phyloP scores from a whole-genome alignment of 306 rosid species.

The Senna siamea region DNA sequence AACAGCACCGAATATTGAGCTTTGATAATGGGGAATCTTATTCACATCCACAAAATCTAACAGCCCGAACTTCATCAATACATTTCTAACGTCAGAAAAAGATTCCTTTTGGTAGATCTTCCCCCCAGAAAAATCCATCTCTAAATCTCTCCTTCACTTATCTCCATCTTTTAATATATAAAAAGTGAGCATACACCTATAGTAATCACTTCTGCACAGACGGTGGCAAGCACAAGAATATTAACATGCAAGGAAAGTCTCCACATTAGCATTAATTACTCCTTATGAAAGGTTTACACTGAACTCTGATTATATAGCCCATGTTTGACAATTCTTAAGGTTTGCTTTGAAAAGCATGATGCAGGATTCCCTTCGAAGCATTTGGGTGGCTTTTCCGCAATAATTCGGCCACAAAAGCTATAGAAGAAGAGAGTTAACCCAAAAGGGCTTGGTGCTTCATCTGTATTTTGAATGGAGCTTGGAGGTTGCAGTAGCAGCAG shows the following conservation, averaged over 20 bases:
- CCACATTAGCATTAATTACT: not conserved
- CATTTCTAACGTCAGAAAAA: constrained; percentile 35
- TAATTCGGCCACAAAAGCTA: constrained; percentile 3
- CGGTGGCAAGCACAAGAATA: not conserved
- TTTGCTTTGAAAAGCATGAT: constrained; percentile 39
- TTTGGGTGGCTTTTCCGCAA: constrained; percentile 14
- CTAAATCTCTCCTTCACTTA: constrained; percentile 8
- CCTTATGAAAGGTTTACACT: constrained; percentile 1
- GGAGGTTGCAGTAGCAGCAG: constrained; percentile 51
- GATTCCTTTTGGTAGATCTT: constrained; percentile 17
- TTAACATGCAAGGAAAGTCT: not conserved
- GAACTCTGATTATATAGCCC: not conserved
- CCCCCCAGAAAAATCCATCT: not conserved
- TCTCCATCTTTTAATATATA: not conserved
- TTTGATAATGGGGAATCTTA: constrained; percentile 57
- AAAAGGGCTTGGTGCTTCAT: constrained; percentile 8
- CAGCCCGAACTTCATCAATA: constrained; percentile 43
- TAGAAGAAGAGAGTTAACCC: constrained; percentile 20
- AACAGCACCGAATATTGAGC: constrained; percentile 39
- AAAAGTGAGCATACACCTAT: too few relatives aligned
- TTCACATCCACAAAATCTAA: constrained; percentile 36
- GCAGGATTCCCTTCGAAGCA: constrained; percentile 35
- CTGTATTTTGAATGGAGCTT: constrained; percentile 53
- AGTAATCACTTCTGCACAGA: too few relatives aligned
- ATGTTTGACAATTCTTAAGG: constrained; percentile 3